Evolutionary conservation across 2,329 filamentous ascomycete genomes (phyloP).

Genomic region (Curvularia sp.): DNA sequence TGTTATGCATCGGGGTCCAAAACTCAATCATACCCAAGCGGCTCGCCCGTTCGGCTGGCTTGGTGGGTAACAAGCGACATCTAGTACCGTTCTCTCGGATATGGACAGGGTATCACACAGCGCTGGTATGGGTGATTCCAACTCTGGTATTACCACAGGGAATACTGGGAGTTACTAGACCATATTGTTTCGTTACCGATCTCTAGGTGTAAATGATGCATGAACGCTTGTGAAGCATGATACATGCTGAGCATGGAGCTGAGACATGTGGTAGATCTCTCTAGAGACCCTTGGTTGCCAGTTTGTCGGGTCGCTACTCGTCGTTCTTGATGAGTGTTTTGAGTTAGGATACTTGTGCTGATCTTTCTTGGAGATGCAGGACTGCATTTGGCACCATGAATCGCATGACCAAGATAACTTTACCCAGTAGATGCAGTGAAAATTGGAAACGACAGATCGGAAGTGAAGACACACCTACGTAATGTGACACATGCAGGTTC

Average conservation of each 20-base stretch:
- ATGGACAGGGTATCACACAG: not conserved
- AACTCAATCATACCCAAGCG: not conserved
- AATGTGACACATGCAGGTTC: not conserved
- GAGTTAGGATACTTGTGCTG: not conserved
- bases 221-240: not conserved
- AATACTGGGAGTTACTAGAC: not conserved
- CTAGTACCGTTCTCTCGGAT: not conserved
- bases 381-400: not conserved
- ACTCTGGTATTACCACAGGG: not conserved
- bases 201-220: not conserved
- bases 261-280: not conserved
- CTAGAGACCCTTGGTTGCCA: not conserved
- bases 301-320: not conserved
- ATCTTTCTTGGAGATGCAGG: not conserved
- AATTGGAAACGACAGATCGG: not conserved
- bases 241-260: not conserved
- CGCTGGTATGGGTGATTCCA: not conserved
- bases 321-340: not conserved
- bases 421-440: not conserved
- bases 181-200: too few relatives aligned
- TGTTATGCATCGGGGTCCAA: not conserved
- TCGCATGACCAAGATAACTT: not conserved
- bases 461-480: not conserved
- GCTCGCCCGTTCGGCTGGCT: not conserved
- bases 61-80: not conserved